Percentiles rank a stretch among this genome's conserved stretches.
Conservation (phyloP, 768 basidiomycete species). For the Hericium erinaceus region DNA sequence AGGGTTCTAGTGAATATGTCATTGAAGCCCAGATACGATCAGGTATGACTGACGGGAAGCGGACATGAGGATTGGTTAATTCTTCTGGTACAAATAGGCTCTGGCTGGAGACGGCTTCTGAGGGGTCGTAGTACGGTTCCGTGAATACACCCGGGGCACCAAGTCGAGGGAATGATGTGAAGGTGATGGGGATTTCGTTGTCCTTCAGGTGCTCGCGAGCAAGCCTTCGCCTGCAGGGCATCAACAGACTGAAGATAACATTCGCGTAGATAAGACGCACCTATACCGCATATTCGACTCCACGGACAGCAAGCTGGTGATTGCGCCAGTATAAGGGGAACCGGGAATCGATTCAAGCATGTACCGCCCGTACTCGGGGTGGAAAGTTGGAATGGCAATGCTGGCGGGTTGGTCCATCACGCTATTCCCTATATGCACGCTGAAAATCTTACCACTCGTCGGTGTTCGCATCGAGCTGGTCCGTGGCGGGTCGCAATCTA, state of each 20-base stretch:
- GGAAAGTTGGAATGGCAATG: constrained; percentile 60
- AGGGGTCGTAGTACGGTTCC: constrained; percentile 76
- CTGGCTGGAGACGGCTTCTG: constrained; percentile 75
- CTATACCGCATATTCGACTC: constrained; percentile 94
- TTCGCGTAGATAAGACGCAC: constrained; percentile 25
- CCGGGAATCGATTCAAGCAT: constrained; percentile 99
- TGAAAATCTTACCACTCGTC: constrained; percentile 44
- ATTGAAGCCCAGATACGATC: neutral
- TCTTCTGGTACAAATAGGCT: constrained; percentile 93
- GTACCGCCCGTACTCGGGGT: constrained; percentile 96
- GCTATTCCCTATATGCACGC: neutral
- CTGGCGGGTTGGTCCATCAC: constrained; percentile 1
- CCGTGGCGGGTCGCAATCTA: constrained; percentile 61
- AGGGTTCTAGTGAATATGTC: constrained; percentile 53
- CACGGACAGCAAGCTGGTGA: constrained; percentile 80
- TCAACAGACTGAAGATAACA: neutral
- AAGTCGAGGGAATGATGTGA: constrained; percentile 92
- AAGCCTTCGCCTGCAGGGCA: constrained; percentile 50
- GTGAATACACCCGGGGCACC: constrained; percentile 88
- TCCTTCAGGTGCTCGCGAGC: constrained; percentile 74
- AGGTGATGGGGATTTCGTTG: constrained; percentile 84
- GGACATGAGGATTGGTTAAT: constrained; percentile 93
- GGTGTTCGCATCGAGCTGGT: constrained; percentile 52
- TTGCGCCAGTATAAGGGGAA: constrained; percentile 83
- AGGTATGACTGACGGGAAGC: constrained; percentile 78